phyloP scores from a whole-genome alignment of 352 stramenopile species.

The Pythium oligandrum region DNA sequence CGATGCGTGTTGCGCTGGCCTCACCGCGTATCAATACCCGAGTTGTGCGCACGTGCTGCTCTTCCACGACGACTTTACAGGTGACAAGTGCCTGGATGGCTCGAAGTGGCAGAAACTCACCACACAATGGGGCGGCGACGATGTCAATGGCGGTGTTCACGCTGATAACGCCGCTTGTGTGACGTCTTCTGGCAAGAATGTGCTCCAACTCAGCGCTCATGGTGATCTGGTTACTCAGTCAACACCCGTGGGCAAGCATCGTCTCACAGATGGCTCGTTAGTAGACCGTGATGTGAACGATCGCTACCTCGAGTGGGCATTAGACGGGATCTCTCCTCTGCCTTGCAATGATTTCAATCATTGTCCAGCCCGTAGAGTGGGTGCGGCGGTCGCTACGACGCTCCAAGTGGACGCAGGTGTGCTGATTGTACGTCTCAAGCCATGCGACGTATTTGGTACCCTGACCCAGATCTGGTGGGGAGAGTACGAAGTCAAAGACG shows the following conservation, averaged over 20 bases:
- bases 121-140: slow-evolving; percentile 49
- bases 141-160: slow-evolving; percentile 65
- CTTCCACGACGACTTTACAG: slow-evolving; percentile 46
- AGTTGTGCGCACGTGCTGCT: slow-evolving; percentile 47
- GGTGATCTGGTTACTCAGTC: slow-evolving; percentile 42
- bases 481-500: slow-evolving; percentile 26
- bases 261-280: slow-evolving; percentile 13
- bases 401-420: slow-evolving; percentile 43
- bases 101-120: slow-evolving; percentile 41
- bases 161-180: slow-evolving; percentile 43
- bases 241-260: slow-evolving; percentile 26
- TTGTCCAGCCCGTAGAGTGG: slow-evolving; percentile 46
- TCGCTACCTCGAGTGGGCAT: slow-evolving; percentile 43
- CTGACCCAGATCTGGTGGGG: slow-evolving; percentile 66
- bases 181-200: slow-evolving; percentile 25
- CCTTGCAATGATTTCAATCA: slow-evolving; percentile 34
- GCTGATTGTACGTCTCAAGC: slow-evolving; percentile 38
- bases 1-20: slow-evolving; percentile 47
- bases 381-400: slow-evolving; percentile 42
- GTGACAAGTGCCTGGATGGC: slow-evolving; percentile 24
- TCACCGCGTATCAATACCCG: slow-evolving; percentile 28
- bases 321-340: slow-evolving; percentile 35
- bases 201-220: slow-evolving; percentile 43
- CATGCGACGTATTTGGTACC: slow-evolving; percentile 47
- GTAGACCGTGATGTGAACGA: slow-evolving; percentile 32